Percentiles rank a stretch among this genome's conserved stretches.
Evolutionary conservation across 805 yeast species (phyloP).

Genomic region (Scheffersomyces amazonensis): DNA sequence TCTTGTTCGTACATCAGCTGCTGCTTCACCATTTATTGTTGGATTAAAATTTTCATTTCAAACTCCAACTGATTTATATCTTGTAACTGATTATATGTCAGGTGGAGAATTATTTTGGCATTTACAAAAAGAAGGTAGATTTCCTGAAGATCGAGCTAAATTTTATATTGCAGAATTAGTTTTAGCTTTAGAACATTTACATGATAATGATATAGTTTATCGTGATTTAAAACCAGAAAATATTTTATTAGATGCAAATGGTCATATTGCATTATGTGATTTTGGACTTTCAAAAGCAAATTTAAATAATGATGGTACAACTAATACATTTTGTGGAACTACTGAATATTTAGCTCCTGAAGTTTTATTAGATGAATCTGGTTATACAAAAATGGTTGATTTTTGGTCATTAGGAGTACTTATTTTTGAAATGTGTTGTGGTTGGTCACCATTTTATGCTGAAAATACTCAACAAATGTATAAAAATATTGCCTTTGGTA

Average conservation of each 20-base stretch:
- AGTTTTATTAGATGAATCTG: constrained; percentile 89
- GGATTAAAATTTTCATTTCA: constrained; percentile 95
- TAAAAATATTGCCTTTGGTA: constrained; percentile 97
- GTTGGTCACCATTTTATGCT: constrained; percentile 99
- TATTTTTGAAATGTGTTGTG: constrained; percentile 98
- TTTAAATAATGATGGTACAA: constrained; percentile 78
- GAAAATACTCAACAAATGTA: constrained; percentile 99
- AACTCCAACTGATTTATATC: constrained; percentile 86
- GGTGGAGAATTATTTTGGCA: constrained; percentile 98
- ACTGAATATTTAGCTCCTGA: constrained; percentile 98
- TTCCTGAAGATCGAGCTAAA: constrained; percentile 89
- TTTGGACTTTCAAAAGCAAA: constrained; percentile 96
- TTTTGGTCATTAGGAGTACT: constrained; percentile 98
- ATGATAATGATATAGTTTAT: constrained; percentile 93
- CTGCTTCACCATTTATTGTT: constrained; percentile 89
- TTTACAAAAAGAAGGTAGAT: constrained; percentile 93
- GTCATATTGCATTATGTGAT: constrained; percentile 96
- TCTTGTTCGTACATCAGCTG: constrained; percentile 85
- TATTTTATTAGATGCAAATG: constrained; percentile 91
- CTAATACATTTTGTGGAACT: constrained; percentile 97
- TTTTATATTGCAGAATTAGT: constrained; percentile 96
- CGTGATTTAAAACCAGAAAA: constrained; percentile 97
- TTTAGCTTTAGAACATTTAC: constrained; percentile 88
- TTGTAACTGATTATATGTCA: constrained; percentile 96
- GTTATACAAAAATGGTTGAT: constrained; percentile 98